phyloP scores from a whole-genome alignment of 129 eudicot genomes.

The Calendula officinalis region DNA sequence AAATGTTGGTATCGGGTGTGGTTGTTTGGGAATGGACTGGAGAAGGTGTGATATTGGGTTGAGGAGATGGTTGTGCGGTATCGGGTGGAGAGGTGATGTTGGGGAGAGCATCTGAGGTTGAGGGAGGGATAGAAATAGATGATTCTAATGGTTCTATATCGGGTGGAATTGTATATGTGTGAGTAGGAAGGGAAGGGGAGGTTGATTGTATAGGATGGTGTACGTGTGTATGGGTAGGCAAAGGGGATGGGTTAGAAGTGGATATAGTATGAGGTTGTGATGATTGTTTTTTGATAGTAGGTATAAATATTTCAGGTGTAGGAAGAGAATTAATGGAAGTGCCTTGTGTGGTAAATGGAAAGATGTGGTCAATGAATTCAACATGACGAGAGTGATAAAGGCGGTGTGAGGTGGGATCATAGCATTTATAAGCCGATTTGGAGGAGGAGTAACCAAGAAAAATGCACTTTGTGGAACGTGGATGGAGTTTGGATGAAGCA shows the following conservation, averaged over 20 bases:
- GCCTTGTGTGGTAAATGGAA: not conserved
- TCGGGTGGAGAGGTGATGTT: too few relatives aligned
- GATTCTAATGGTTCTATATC: not conserved
- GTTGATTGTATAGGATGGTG: too few relatives aligned
- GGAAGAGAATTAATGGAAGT: slow-evolving; percentile 3
- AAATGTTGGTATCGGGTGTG: slow-evolving; percentile 8
- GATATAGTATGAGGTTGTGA: not conserved
- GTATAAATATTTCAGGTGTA: slow-evolving; percentile 7
- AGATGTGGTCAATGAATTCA: too few relatives aligned
- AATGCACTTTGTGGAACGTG: too few relatives aligned
- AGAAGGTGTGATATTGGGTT: not conserved
- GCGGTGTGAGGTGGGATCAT: too few relatives aligned
- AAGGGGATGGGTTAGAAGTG: too few relatives aligned
- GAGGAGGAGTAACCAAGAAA: too few relatives aligned
- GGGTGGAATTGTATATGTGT: not conserved
- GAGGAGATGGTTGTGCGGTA: not conserved
- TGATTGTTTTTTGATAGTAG: not conserved
- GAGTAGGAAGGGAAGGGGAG: not conserved
- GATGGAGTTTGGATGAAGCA: too few relatives aligned
- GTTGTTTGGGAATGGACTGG: not conserved
- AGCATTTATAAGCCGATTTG: too few relatives aligned
- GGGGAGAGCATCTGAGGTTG: not conserved
- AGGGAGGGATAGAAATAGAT: not conserved
- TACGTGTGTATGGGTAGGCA: too few relatives aligned
- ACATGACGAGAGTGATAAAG: too few relatives aligned